A percentile compares a stretch with the other conserved stretches of the same genome.
phyloP scores from a whole-genome alignment of 345 rosid genomes.

The Camelina sativa region DNA sequence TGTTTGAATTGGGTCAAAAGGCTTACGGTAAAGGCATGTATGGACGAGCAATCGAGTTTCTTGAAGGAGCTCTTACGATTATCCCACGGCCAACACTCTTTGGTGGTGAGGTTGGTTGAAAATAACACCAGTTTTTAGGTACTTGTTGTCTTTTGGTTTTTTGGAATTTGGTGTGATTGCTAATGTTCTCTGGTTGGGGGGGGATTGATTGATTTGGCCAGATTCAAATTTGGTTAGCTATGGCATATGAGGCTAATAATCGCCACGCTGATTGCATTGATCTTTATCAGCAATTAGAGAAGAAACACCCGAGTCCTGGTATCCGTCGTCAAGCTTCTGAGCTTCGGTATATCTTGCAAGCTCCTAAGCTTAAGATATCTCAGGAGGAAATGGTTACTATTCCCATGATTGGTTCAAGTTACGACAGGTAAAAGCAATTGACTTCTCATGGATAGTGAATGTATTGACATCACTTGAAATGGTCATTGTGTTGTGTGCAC shows the following conservation, averaged over 20 bases:
- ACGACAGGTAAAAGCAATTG: constrained; percentile 61
- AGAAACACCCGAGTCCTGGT: constrained; percentile 72
- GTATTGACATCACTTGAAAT: neutral
- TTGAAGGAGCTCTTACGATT: constrained; percentile 93
- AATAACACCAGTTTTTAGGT: constrained; percentile 26
- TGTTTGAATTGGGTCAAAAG: constrained; percentile 93
- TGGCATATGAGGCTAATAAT: constrained; percentile 97
- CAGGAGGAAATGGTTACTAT: constrained; percentile 94
- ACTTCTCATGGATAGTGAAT: neutral
- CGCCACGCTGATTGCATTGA: constrained; percentile 87
- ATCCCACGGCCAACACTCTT: constrained; percentile 79
- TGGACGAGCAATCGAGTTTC: constrained; percentile 82
- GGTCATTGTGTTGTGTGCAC: constrained; percentile 36
- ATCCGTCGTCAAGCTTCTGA: constrained; percentile 95
- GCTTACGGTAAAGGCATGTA: constrained; percentile 97
- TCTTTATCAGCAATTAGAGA: constrained; percentile 86
- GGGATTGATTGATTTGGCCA: constrained; percentile 42
- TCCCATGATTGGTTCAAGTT: constrained; percentile 76
- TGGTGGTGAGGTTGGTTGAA: constrained; percentile 93
- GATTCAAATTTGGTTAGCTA: constrained; percentile 98
- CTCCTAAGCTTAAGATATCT: constrained; percentile 91
- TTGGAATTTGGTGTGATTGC: neutral
- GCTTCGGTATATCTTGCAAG: constrained; percentile 87
- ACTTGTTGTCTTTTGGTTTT: neutral
- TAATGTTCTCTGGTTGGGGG: constrained; percentile 25